Conservation (phyloP, 2,329 filamentous ascomycete species). For the Talaromyces sp. region DNA sequence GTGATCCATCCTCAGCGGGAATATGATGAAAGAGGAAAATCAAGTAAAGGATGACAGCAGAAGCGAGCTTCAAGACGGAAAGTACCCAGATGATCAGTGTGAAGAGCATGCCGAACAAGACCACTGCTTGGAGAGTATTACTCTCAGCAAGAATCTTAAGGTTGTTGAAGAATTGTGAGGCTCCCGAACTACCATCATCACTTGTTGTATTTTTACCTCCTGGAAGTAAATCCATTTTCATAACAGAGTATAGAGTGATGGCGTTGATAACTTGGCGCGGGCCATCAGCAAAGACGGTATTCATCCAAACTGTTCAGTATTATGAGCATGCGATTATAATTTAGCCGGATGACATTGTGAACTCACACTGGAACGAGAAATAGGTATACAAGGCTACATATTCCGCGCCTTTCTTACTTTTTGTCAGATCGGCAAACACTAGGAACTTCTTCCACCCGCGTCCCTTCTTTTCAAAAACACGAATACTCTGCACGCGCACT, state of each 20-base stretch:
- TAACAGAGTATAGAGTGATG: constrained; percentile 83
- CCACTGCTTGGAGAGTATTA: constrained; percentile 76
- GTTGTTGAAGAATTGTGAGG: constrained; percentile 82
- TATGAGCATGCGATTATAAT: constrained; percentile 22
- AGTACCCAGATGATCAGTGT: constrained; percentile 89
- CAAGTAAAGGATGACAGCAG: constrained; percentile 77
- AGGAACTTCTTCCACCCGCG: constrained; percentile 86
- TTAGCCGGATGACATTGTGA: background rate
- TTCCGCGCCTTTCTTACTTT: constrained; percentile 86
- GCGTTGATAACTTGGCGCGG: constrained; percentile 91
- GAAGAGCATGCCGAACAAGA: constrained; percentile 89
- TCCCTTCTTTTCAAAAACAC: constrained; percentile 63
- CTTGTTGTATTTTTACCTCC: constrained; percentile 53
- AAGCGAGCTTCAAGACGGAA: constrained; percentile 70
- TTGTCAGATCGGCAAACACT: constrained; percentile 89
- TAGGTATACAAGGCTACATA: constrained; percentile 91
- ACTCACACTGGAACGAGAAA: constrained; percentile 69
- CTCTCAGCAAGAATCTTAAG: constrained; percentile 71
- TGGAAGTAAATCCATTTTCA: constrained; percentile 72
- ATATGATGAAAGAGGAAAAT: constrained; percentile 94
- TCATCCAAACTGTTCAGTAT: constrained; percentile 71
- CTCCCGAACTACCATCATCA: constrained; percentile 61
- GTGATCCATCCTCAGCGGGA: constrained; percentile 74
- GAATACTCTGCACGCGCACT: constrained; percentile 78
- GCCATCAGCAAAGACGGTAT: constrained; percentile 86